phyloP scores from a whole-genome alignment of 495 filamentous ascomycete species.

The Podospora comata region DNA sequence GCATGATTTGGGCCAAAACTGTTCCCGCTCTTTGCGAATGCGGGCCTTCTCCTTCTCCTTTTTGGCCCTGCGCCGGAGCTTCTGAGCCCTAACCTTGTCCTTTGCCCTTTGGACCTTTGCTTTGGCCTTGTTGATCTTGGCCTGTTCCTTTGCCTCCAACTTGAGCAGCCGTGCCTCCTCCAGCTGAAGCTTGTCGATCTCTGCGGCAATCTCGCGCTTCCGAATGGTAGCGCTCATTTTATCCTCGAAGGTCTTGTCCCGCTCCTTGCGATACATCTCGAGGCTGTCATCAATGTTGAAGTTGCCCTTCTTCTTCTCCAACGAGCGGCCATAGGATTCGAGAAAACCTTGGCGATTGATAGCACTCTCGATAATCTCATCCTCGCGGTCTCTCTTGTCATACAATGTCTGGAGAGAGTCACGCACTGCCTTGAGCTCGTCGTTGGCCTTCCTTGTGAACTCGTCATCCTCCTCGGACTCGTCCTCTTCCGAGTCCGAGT shows the following conservation, averaged over 20 bases:
- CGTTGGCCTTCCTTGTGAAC: constrained; percentile 24
- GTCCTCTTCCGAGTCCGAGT: constrained; percentile 37
- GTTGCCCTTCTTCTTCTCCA: constrained; percentile 33
- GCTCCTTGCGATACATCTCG: constrained; percentile 48
- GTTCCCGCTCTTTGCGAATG: constrained; percentile 49
- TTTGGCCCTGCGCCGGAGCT: constrained; percentile 42
- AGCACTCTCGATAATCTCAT: constrained; percentile 38
- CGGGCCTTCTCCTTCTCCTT: constrained; percentile 47
- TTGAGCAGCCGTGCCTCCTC: constrained; percentile 31
- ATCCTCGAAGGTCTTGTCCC: constrained; percentile 45
- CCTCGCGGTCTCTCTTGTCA: constrained; percentile 29
- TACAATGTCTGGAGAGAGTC: constrained; percentile 27
- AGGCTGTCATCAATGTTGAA: constrained; percentile 36
- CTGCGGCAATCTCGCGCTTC: constrained; percentile 36
- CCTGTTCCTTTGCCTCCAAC: constrained; percentile 28
- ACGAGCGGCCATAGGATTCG: constrained; percentile 42
- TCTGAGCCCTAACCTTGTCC: constrained; percentile 39
- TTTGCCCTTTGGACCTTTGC: constrained; percentile 38
- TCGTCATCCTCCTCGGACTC: constrained; percentile 38
- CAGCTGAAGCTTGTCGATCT: constrained; percentile 35
- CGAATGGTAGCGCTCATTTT: constrained; percentile 34
- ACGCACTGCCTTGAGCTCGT: constrained; percentile 27
- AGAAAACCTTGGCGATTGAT: constrained; percentile 43
- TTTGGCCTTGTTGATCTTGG: constrained; percentile 37
- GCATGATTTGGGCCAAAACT: constrained; percentile 57